Evolutionary conservation across 2,329 filamentous ascomycete genomes (phyloP).

Genomic region (Sclerotiophoma versabilis): DNA sequence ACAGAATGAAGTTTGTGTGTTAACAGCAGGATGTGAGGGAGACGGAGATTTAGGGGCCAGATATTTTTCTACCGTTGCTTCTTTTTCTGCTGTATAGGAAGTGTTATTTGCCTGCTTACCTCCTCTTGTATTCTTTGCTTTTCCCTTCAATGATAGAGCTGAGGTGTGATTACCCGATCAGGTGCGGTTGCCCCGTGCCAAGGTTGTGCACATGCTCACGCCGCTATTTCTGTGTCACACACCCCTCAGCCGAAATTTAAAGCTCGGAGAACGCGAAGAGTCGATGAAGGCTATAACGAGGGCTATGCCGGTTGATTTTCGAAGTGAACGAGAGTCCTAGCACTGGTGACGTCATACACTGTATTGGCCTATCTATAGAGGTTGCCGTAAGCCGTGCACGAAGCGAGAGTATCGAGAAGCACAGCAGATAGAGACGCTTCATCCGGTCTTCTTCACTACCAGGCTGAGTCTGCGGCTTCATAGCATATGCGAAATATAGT

Average conservation of each 20-base stretch:
- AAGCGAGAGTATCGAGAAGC: background rate
- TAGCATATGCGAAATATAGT: background rate
- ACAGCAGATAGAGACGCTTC: too few relatives aligned
- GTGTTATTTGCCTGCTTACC: background rate
- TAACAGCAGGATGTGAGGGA: too few relatives aligned
- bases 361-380: background rate
- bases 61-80: background rate
- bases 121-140: slow-evolving; percentile 13
- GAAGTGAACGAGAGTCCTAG: background rate
- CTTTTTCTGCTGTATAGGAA: background rate
- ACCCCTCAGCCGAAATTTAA: slow-evolving; percentile 12
- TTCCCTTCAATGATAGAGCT: background rate
- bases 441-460: too few relatives aligned
- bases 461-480: background rate
- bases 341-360: slow-evolving; percentile 13
- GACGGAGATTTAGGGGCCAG: too few relatives aligned
- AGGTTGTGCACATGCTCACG: slow-evolving; percentile 16
- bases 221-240: slow-evolving; percentile 17
- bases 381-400: background rate
- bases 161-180: slow-evolving; percentile 19
- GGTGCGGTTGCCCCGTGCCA: slow-evolving; percentile 23
- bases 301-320: too few relatives aligned
- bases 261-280: background rate
- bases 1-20: background rate
- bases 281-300: background rate